Conservation (phyloP, 768 basidiomycete species). For the Rhizopogon salebrosus region DNA sequence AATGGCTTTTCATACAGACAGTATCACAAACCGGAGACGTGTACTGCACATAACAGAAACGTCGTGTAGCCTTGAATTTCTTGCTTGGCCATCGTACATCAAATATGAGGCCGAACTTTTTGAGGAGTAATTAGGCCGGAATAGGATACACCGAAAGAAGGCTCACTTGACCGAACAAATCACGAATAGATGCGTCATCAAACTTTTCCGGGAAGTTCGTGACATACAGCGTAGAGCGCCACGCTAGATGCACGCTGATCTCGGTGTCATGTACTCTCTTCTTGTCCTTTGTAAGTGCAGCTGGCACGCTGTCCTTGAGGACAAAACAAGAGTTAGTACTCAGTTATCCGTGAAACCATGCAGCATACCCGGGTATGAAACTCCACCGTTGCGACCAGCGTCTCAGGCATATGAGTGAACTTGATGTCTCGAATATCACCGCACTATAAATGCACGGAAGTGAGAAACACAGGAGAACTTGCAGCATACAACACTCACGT, state of each 20-base stretch:
- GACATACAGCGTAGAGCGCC: slow-evolving; percentile 92
- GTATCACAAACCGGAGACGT: slow-evolving; percentile 65
- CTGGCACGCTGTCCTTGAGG: slow-evolving; percentile 70
- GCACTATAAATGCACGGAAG: slow-evolving; percentile 50
- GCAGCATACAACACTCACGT: slow-evolving; percentile 46
- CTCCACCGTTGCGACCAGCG: slow-evolving; percentile 82
- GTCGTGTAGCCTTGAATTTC: slow-evolving; percentile 84
- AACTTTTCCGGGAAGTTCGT: slow-evolving; percentile 89
- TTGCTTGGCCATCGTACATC: slow-evolving; percentile 98
- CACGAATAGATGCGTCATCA: slow-evolving; percentile 72
- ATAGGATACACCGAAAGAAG: background rate
- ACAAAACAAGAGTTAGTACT: background rate
- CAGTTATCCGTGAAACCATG: background rate
- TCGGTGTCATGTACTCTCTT: slow-evolving; percentile 75
- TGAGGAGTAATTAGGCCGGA: slow-evolving; percentile 2
- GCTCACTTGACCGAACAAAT: slow-evolving; percentile 73
- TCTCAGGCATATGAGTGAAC: slow-evolving; percentile 53
- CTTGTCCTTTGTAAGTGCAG: slow-evolving; percentile 91
- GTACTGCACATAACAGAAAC: slow-evolving; percentile 95
- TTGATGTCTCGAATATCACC: slow-evolving; percentile 84
- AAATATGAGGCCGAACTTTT: slow-evolving; percentile 83
- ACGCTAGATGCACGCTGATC: slow-evolving; percentile 82
- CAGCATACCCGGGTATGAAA: slow-evolving; percentile 54
- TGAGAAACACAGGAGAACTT: background rate
- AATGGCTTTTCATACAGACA: background rate